Evolutionary conservation across 176 grass and related monocot species (phyloP).

Genomic region (Eremochloa ophiuroides): DNA sequence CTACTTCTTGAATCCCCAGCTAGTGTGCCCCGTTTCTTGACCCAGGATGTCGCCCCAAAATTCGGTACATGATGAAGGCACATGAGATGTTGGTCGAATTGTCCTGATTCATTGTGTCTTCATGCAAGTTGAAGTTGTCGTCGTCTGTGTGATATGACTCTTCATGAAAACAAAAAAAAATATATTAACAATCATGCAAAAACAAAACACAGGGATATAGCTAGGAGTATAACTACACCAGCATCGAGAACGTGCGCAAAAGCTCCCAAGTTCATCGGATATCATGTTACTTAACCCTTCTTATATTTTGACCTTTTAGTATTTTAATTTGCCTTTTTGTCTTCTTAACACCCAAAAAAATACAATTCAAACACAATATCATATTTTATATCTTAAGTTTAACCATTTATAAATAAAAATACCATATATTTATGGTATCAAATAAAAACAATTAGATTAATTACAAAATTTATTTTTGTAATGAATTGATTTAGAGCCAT

Average conservation of each 20-base stretch:
- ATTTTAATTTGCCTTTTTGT: no score
- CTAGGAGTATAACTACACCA: background rate
- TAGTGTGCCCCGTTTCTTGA: background rate
- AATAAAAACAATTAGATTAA: no score
- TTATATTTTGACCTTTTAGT: no score
- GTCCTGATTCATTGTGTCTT: background rate
- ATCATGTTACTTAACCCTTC: no score
- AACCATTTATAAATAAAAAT: no score
- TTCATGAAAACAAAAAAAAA: background rate
- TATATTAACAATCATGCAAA: background rate
- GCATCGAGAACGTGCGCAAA: background rate
- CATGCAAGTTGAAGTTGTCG: background rate
- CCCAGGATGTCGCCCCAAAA: background rate
- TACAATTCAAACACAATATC: no score
- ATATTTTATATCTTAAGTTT: no score
- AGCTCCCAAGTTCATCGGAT: no score
- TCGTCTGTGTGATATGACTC: background rate
- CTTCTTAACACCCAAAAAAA: no score
- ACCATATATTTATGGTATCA: no score
- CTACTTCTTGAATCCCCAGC: background rate
- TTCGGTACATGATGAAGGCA: background rate
- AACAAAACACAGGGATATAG: background rate
- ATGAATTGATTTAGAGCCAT: no score
- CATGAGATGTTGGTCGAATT: conserved; percentile 16
- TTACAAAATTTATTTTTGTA: no score